phyloP scores from a whole-genome alignment of 2,329 filamentous ascomycete genomes.

The Cyphellophora europaea region DNA sequence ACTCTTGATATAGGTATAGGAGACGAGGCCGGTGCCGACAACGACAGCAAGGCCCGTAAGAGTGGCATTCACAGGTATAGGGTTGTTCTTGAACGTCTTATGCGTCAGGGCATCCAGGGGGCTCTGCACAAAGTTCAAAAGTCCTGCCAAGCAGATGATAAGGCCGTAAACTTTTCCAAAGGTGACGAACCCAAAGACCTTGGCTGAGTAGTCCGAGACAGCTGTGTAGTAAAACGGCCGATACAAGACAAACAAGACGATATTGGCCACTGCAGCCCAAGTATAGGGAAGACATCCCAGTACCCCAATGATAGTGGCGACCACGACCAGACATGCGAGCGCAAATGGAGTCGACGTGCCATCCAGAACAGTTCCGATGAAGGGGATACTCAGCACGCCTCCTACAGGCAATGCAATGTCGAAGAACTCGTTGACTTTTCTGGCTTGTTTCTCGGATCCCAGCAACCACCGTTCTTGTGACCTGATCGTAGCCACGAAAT shows the following conservation, averaged over 20 bases:
- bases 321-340: conserved; percentile 58
- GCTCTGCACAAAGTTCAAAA: conserved; percentile 77
- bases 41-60: conserved; percentile 53
- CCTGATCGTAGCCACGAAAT: conserved; percentile 80
- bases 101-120: conserved; percentile 73
- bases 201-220: conserved; percentile 66
- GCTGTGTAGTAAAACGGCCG: conserved; percentile 19
- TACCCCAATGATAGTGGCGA: conserved; percentile 66
- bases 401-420: conserved; percentile 77
- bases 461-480: conserved; percentile 74
- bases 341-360: conserved; percentile 63
- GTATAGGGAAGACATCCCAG: conserved; percentile 63
- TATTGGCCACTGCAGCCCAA: conserved; percentile 62
- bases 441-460: conserved; percentile 49
- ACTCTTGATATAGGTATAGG: conserved; percentile 46
- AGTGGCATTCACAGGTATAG: conserved; percentile 66
- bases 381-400: conserved; percentile 74
- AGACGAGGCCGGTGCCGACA: conserved; percentile 57
- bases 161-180: conserved; percentile 92
- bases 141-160: conserved; percentile 74
- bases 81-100: conserved; percentile 59
- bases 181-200: conserved; percentile 85
- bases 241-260: conserved; percentile 54
- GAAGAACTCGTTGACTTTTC: conserved; percentile 72
- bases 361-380: conserved; percentile 74